phyloP scores from a whole-genome alignment of 331 rosid genomes.

The Phaseolus coccineus region DNA sequence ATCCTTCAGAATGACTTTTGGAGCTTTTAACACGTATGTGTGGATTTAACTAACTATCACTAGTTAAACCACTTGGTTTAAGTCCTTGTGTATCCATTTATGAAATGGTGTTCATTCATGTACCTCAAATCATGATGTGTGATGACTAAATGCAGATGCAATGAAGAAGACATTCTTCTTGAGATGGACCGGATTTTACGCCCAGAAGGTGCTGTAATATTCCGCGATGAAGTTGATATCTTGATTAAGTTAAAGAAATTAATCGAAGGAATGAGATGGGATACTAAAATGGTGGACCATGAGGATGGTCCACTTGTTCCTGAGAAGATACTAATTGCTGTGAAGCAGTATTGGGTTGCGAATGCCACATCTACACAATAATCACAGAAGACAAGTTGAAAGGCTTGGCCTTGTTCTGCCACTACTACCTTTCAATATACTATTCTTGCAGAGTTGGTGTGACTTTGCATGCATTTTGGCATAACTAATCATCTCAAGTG shows the following conservation, averaged over 20 bases:
- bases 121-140: constrained; percentile 24
- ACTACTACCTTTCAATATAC: constrained; percentile 38
- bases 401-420: constrained; percentile 35
- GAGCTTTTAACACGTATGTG: neutral
- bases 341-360: constrained; percentile 94
- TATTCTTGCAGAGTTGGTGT: constrained; percentile 42
- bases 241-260: constrained; percentile 78
- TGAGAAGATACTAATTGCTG: constrained; percentile 86
- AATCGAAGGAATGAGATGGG: constrained; percentile 92
- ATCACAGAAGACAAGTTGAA: constrained; percentile 32
- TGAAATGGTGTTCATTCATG: constrained; percentile 8
- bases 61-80: constrained; percentile 17
- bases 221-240: constrained; percentile 84
- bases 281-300: constrained; percentile 91
- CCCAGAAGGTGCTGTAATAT: constrained; percentile 92
- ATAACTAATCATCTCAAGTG: constrained; percentile 24
- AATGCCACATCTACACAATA: constrained; percentile 70
- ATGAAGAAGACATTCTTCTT: constrained; percentile 82
- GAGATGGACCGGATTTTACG: constrained; percentile 96
- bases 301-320: constrained; percentile 97
- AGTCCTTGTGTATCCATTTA: neutral
- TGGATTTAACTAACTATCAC: neutral
- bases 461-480: constrained; percentile 50
- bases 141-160: constrained; percentile 66
- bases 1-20: neutral